Percentiles rank a stretch among this genome's conserved stretches.
phyloP scores from a whole-genome alignment of 345 rosid species.

The Stellera chamaejasme region DNA sequence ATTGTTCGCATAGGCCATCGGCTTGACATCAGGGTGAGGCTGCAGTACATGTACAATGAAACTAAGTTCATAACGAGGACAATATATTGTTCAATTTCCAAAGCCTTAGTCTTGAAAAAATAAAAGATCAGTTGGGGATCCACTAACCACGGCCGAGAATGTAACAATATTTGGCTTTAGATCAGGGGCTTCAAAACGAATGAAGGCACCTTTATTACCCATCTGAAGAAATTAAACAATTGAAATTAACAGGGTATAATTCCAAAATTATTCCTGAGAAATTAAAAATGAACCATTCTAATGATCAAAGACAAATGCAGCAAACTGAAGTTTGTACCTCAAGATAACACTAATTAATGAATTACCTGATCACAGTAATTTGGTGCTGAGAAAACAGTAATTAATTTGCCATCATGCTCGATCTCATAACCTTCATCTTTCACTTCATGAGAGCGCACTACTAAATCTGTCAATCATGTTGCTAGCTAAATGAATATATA shows the following conservation, averaged over 20 bases:
- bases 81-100: too few relatives aligned
- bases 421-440: constrained; percentile 97
- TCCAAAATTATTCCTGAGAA: neutral
- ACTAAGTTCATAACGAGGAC: neutral
- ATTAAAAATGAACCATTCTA: neutral
- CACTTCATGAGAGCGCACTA: constrained; percentile 93
- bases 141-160: constrained; percentile 93
- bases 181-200: constrained; percentile 83
- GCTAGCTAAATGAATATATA: neutral
- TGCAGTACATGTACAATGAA: constrained; percentile 24
- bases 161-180: constrained; percentile 90
- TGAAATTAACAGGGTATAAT: neutral
- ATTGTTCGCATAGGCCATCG: constrained; percentile 96
- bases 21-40: constrained; percentile 96
- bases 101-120: neutral
- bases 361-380: constrained; percentile 98
- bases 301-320: constrained; percentile 2
- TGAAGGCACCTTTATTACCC: constrained; percentile 98
- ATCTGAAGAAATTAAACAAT: constrained; percentile 35
- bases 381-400: constrained; percentile 97
- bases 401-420: constrained; percentile 95
- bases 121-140: neutral
- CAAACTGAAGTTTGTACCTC: neutral
- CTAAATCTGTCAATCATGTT: constrained; percentile 42
- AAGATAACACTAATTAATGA: neutral